Conservation (phyloP, 345 rosid species). For the Geranium brycei region DNA sequence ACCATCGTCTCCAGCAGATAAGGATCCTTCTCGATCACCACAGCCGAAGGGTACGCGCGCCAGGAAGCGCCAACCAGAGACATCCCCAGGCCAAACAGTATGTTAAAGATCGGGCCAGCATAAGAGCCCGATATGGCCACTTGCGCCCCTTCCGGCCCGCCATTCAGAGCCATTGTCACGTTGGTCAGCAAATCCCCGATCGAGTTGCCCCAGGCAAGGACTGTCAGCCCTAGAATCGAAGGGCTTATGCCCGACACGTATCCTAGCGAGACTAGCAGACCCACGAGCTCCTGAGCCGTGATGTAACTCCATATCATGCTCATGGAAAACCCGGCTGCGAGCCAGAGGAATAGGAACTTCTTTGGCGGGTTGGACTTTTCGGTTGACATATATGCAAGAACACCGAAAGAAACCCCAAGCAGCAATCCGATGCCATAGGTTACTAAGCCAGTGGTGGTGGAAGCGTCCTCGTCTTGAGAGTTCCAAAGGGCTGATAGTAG, state of each 20-base stretch:
- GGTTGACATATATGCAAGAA: constrained; percentile 35
- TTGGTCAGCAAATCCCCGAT: constrained; percentile 71
- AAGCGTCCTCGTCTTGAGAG: constrained; percentile 16
- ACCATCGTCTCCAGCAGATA: constrained; percentile 61
- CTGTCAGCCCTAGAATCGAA: constrained; percentile 67
- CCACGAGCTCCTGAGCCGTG: constrained; percentile 74
- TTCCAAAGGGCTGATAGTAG: constrained; percentile 44
- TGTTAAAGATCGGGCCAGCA: constrained; percentile 82
- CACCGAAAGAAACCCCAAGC: constrained; percentile 37
- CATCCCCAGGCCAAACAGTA: constrained; percentile 58
- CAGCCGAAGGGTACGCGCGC: constrained; percentile 36
- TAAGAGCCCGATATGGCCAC: constrained; percentile 74
- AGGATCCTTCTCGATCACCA: constrained; percentile 35
- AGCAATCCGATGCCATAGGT: constrained; percentile 34
- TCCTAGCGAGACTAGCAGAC: constrained; percentile 55
- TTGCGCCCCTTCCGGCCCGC: constrained; percentile 61
- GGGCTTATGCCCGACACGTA: constrained; percentile 49
- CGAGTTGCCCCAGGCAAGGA: constrained; percentile 93
- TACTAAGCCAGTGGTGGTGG: constrained; percentile 14
- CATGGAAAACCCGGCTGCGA: constrained; percentile 75
- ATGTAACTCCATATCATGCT: constrained; percentile 82
- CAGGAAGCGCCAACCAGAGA: constrained; percentile 54
- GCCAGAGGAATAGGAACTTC: constrained; percentile 54
- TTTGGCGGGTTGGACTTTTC: constrained; percentile 51
- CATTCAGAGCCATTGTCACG: constrained; percentile 50